Percentiles rank a stretch among this genome's conserved stretches.
phyloP scores from a whole-genome alignment of 2,329 filamentous ascomycete species.

The Colletotrichum eremochloae region DNA sequence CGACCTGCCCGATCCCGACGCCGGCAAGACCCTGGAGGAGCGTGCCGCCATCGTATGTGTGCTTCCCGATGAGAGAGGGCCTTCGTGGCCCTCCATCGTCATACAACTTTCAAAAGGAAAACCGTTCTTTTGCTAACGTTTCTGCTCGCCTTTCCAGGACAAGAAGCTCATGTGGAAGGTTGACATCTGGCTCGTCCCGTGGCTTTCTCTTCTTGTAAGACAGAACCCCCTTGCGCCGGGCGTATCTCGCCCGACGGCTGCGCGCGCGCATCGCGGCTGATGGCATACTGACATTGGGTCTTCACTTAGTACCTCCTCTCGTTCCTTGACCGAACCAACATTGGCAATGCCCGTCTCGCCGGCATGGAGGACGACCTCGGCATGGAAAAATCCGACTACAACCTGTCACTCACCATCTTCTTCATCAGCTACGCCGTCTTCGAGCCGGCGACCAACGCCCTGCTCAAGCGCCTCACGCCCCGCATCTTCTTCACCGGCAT shows the following conservation, averaged over 20 bases:
- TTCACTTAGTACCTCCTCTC: slow-evolving; percentile 45
- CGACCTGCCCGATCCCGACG: slow-evolving; percentile 63
- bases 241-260: neutral
- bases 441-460: slow-evolving; percentile 73
- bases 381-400: slow-evolving; percentile 64
- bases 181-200: slow-evolving; percentile 72
- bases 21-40: slow-evolving; percentile 73
- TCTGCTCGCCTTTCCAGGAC: slow-evolving; percentile 60
- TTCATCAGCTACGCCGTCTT: slow-evolving; percentile 78
- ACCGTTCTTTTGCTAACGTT: slow-evolving; percentile 14
- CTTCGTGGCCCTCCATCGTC: neutral
- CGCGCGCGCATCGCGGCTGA: neutral
- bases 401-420: slow-evolving; percentile 72
- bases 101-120: neutral
- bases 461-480: slow-evolving; percentile 74
- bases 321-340: slow-evolving; percentile 49
- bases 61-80: neutral
- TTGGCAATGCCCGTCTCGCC: slow-evolving; percentile 47
- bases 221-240: neutral
- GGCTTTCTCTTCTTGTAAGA: slow-evolving; percentile 54
- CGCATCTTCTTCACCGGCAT: slow-evolving; percentile 76
- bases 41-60: slow-evolving; percentile 69
- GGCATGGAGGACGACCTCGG: slow-evolving; percentile 46
- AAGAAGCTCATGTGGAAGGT: slow-evolving; percentile 72
- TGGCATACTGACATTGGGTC: neutral